phyloP scores from a whole-genome alignment of 345 rosid genomes.

The Luvunga scandens region DNA sequence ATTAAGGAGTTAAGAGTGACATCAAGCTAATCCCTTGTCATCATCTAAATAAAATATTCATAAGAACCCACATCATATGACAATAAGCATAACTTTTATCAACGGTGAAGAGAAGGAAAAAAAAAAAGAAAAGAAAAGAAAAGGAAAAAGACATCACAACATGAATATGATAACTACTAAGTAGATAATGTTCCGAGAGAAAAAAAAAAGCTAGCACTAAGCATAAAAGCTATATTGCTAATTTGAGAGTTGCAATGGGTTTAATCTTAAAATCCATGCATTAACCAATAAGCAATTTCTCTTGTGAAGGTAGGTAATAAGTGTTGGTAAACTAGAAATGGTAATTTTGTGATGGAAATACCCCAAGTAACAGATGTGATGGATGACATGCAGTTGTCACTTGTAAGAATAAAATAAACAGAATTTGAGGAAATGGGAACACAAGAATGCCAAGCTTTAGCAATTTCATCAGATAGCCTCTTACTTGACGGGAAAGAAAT shows the following conservation, averaged over 20 bases:
- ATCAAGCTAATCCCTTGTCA: background rate
- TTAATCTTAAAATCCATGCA: background rate
- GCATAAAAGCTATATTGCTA: background rate
- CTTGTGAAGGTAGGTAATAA: background rate
- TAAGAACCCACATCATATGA: background rate
- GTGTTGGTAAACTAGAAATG: background rate
- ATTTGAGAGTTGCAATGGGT: background rate
- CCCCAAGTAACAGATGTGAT: background rate
- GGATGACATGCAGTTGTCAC: background rate
- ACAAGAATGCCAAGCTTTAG: background rate
- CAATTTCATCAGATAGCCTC: background rate
- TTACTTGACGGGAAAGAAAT: slow-evolving; percentile 6
- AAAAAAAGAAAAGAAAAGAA: no score
- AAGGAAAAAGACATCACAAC: no score
- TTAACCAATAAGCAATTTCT: background rate
- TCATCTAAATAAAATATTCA: background rate
- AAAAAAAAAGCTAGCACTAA: background rate
- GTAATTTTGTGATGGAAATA: slow-evolving; percentile 1
- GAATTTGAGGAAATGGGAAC: background rate
- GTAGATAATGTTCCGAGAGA: background rate
- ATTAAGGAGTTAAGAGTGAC: background rate
- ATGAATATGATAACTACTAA: no score
- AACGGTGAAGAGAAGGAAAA: background rate
- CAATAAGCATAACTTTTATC: background rate
- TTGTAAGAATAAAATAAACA: background rate